Evolutionary conservation across 805 yeast genomes (phyloP), one percentile per base, ranked within the genome.

Genomic region (Cyberlindnera galapagoensis): DNA sequence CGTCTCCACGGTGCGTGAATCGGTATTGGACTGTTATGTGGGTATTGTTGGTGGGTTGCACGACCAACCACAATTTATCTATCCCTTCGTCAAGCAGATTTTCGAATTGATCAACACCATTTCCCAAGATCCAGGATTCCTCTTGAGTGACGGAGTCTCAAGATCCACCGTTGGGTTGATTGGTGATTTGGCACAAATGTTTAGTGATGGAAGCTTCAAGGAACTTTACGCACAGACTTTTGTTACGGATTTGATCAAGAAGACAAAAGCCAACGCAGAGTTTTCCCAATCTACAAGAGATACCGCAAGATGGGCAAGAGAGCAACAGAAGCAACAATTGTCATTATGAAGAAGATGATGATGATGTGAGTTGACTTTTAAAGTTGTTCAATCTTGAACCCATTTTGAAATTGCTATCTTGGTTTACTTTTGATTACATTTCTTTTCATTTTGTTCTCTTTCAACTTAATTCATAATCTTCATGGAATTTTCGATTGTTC

Each of bases 291-390:
- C 69, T 34, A 86, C 97, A 9, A 76, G 74, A 54, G 92, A 82
- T 51, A 84, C 95, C n/a, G 97, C 97, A 7, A 75, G 88, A 61
- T 92, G 97, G 97, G 97, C 98, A 11, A 74, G 92, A 46, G 95
- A 83, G 50, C 95, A 63, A 41, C 54, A 46, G 31, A 50, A 44
- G 28, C 39, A 35, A 29, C 55, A 49, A 36, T 24, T 43, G 27
- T 34, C 18, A 13, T 33, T 42, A 24, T 43, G 30, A 42, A 9
- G 18, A n/a, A n/a, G n/a, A n/a, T n/a, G n/a, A n/a, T n/a, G n/a
- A n/a, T n/a, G n/a, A n/a, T n/a, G n/a, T n/a, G n/a, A n/a, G 23
- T 36, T 30, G 34, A 33, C 38, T 37, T 38, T 35, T n/a, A n/a
- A n/a, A n/a, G n/a, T n/a, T n/a, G n/a, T n/a, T n/a, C n/a, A n/a